Percentiles rank a stretch among this genome's conserved stretches.
phyloP scores from a whole-genome alignment of 169 alveolate species.

The Plasmodium malariae region DNA sequence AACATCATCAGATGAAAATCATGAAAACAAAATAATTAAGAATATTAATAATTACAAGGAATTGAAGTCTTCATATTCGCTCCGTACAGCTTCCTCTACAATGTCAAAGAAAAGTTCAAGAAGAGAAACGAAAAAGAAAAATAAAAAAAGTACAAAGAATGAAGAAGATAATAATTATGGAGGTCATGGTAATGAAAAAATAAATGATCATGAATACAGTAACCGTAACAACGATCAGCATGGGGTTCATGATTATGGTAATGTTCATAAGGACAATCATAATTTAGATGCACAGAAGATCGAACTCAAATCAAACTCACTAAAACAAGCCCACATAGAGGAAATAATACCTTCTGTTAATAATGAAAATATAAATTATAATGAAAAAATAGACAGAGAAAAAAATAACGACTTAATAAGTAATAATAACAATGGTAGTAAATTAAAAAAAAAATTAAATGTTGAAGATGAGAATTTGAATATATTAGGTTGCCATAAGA shows the following conservation, averaged over 20 bases:
- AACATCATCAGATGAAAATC: background rate
- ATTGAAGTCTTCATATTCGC: background rate
- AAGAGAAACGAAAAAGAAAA: background rate
- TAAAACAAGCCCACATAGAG: background rate
- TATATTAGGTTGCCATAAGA: background rate
- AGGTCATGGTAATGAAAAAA: background rate
- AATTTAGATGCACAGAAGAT: background rate
- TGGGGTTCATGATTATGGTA: no score
- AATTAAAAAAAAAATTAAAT: background rate
- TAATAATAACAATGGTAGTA: constrained; percentile 1
- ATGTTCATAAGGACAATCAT: background rate
- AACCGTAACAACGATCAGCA: no score
- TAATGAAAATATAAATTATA: background rate
- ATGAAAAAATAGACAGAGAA: background rate
- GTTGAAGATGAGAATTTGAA: background rate
- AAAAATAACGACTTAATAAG: background rate
- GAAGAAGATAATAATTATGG: background rate
- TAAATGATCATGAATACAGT: background rate
- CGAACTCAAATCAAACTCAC: background rate
- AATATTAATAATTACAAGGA: background rate
- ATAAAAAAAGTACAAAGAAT: background rate
- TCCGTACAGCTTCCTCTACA: constrained; percentile 2
- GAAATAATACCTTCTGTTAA: background rate
- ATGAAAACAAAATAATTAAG: background rate
- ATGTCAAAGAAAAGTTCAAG: background rate